Conservation (phyloP, 768 basidiomycete genomes). For the Myochromella boudieri region DNA sequence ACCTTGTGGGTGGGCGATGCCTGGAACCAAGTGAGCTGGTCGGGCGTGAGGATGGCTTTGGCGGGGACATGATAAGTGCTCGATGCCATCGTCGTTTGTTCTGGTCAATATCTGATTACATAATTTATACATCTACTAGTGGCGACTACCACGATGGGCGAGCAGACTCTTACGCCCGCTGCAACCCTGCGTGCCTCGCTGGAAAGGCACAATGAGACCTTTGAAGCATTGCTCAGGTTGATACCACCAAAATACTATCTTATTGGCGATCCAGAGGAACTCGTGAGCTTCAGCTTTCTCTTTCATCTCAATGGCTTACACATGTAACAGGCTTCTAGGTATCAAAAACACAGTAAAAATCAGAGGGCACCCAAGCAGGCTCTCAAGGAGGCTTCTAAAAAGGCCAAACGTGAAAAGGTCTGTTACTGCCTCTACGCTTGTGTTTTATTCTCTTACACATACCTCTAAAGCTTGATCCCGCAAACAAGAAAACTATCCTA, state of each 20-base stretch:
- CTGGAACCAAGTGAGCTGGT: constrained; percentile 84
- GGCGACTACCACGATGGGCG: too few relatives aligned
- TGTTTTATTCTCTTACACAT: neutral
- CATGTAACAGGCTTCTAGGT: constrained; percentile 58
- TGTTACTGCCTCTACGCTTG: constrained; percentile 8
- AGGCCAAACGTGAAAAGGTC: constrained; percentile 87
- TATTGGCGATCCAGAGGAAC: constrained; percentile 64
- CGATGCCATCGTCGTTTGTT: too few relatives aligned
- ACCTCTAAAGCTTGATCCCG: constrained; percentile 78
- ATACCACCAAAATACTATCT: constrained; percentile 93
- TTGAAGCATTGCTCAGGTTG: constrained; percentile 78
- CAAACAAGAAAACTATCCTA: constrained; percentile 86
- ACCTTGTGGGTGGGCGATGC: constrained; percentile 65
- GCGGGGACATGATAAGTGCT: constrained; percentile 51
- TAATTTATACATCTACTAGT: too few relatives aligned
- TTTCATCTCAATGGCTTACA: neutral
- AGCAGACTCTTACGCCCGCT: constrained; percentile 48
- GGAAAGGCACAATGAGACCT: constrained; percentile 82
- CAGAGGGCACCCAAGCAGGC: constrained; percentile 81
- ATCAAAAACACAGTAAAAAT: constrained; percentile 88
- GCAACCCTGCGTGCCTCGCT: constrained; percentile 58
- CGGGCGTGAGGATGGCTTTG: constrained; percentile 75
- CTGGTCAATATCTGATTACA: too few relatives aligned
- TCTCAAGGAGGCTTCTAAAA: constrained; percentile 85
- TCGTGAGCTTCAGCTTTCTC: constrained; percentile 40